Percentiles rank a stretch among this genome's conserved stretches.
These are phyloP conservation scores for Hanseniaspora taiwanica DNA, from an alignment of 805 yeast species.

Conservation along the genomic window DNA sequence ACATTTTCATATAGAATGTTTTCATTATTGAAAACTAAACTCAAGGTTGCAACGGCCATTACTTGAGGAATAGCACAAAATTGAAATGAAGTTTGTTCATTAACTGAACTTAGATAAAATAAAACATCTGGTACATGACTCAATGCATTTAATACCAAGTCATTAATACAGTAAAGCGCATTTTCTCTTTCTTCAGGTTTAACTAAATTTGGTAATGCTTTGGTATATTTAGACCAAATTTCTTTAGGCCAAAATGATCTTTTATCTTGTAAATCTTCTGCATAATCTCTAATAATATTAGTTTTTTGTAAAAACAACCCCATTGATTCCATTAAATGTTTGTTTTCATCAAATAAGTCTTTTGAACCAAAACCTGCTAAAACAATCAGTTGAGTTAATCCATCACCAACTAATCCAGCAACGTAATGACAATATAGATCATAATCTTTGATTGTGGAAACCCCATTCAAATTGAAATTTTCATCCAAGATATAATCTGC, in stretches of 20 bases:
- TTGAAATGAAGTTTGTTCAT: constrained; percentile 72
- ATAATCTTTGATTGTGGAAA: constrained; percentile 65
- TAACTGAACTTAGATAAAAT: constrained; percentile 58
- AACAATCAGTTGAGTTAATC: constrained; percentile 71
- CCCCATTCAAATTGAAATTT: constrained; percentile 66
- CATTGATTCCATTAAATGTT: constrained; percentile 66
- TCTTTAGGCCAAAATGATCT: constrained; percentile 95
- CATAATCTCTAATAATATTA: constrained; percentile 88
- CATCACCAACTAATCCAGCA: constrained; percentile 97
- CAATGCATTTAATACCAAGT: constrained; percentile 67
- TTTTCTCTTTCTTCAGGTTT: constrained; percentile 31
- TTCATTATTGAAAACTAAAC: constrained; percentile 72
- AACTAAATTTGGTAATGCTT: constrained; percentile 45
- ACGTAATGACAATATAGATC: constrained; percentile 92
- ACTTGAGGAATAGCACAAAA: constrained; percentile 98
- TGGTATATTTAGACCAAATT: constrained; percentile 77
- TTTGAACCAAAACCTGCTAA: constrained; percentile 58
- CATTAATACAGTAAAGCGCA: constrained; percentile 69
- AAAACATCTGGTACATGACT: constrained; percentile 66
- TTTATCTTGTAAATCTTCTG: constrained; percentile 83
- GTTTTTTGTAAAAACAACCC: constrained; percentile 93
- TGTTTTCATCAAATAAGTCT: constrained; percentile 35
- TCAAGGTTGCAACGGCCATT: constrained; percentile 94
- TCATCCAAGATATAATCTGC: constrained; percentile 79
- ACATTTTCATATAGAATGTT: constrained; percentile 56